Percentiles rank a stretch among this genome's conserved stretches.
Evolutionary conservation across 2,329 filamentous ascomycete species (phyloP).

Genomic region (Fusarium chuoi): DNA sequence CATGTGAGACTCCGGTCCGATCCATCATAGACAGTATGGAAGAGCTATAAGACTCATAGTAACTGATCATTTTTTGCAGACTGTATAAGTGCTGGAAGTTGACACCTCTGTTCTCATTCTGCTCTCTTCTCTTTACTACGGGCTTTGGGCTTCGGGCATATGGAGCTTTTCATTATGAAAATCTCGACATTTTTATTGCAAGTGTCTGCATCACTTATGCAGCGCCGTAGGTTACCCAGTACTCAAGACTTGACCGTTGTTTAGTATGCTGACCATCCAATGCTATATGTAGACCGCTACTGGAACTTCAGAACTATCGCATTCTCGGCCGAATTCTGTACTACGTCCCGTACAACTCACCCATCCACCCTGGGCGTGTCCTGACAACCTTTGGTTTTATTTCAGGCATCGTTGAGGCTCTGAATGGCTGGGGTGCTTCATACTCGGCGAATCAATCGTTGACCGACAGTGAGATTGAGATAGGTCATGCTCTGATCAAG

Average conservation of each 20-base stretch:
- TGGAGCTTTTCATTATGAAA: slow-evolving; percentile 47
- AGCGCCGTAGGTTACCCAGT: slow-evolving; percentile 44
- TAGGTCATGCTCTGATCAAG: slow-evolving; percentile 60
- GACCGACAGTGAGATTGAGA: slow-evolving; percentile 49
- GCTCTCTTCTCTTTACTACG: slow-evolving; percentile 62
- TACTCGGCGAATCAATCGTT: slow-evolving; percentile 59
- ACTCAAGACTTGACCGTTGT: not conserved
- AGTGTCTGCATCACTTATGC: slow-evolving; percentile 51
- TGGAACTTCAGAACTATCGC: slow-evolving; percentile 70
- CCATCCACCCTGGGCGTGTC: slow-evolving; percentile 58
- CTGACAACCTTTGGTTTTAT: slow-evolving; percentile 58
- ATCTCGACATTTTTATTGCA: slow-evolving; percentile 48
- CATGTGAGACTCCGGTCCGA: slow-evolving; percentile 52
- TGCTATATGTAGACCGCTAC: slow-evolving; percentile 57
- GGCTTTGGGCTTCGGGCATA: slow-evolving; percentile 62
- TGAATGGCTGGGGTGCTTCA: slow-evolving; percentile 60
- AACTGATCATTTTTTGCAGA: slow-evolving; percentile 45
- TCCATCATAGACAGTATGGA: not conserved
- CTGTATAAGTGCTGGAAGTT: slow-evolving; percentile 67
- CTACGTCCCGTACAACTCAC: slow-evolving; percentile 66
- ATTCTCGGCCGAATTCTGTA: slow-evolving; percentile 68
- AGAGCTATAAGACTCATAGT: not conserved
- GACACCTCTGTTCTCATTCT: slow-evolving; percentile 64
- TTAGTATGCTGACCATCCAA: not conserved
- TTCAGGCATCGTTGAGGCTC: slow-evolving; percentile 59